Base-by-base conservation (phyloP, 1,284 basidiomycete genomes). In the Apiotrichum laibachii region DNA sequence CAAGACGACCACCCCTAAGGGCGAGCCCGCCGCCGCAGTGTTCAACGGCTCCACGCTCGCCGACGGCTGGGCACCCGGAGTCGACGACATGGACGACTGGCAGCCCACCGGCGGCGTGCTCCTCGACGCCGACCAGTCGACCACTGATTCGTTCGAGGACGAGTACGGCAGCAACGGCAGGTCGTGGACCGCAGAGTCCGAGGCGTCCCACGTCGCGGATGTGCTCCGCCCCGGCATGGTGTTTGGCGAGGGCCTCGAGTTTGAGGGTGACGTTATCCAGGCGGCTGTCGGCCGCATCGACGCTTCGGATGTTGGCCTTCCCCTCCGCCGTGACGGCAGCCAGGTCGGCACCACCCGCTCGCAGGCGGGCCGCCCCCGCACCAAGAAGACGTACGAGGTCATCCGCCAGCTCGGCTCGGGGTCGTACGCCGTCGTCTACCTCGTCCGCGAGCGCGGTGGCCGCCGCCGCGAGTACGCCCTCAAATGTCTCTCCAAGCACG, bases 401-500 rank as follows among this genome's bases (percentile, higher is more conserved):
- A 85, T 93, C 64, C 82, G 89, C 56, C 84, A 85, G 66, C 84
- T 95, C 50, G 92, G 92, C 46, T 86, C 89, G 0, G 92, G 92
- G 64, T 90, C 88, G 61, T 95, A 95, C 75, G 92, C 92, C 19
- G 88, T 92, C 67, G 93, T 97, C 53, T 97, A 96, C 76, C 86
- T 93, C 64, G 92, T 95, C 26, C 85, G 87, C 55, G 92, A 96
- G 78, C 84, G 92, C 88, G 62, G 86, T 80, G 73, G 88, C 82
- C 69, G 93, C 68, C 90, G 90, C 34, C 84, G 88, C 60, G 87
- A 97, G 75, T 99, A 89, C 75, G 78, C 95, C 19, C 85, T 99
- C 80, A 99, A 99, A 82, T 92, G 92, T 77, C 82, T 99, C 60
- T 93, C 90, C 75, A 98, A 95, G 78, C 88, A 87, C 53, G 88